Evolutionary conservation across 2,329 filamentous ascomycete genomes (phyloP).

Genomic region (Bipolaris bicolor): DNA sequence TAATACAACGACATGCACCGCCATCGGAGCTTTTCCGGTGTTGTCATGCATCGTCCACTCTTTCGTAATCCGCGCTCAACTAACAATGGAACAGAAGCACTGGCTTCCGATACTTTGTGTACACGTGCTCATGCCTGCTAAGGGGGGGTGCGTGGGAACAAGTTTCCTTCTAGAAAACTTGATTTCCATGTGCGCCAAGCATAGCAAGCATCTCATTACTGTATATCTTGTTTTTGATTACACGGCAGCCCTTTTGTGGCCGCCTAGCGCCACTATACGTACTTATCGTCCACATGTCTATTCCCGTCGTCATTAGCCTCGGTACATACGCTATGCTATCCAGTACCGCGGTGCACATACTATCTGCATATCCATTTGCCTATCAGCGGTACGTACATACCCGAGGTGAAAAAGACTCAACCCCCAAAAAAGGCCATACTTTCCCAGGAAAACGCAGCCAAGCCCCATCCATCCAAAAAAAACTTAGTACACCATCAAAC

Average conservation of each 20-base stretch:
- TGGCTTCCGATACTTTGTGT: neutral
- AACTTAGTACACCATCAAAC: neutral
- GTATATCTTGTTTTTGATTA: no score
- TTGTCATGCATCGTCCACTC: neutral
- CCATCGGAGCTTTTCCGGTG: slow-evolving; percentile 1
- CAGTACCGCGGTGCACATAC: no score
- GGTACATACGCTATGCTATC: no score
- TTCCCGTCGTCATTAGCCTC: no score
- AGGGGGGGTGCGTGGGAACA: neutral
- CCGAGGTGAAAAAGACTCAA: neutral
- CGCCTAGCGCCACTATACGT: no score
- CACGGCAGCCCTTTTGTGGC: no score
- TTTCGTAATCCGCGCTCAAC: slow-evolving; percentile 1
- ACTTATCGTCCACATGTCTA: no score
- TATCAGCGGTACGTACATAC: no score
- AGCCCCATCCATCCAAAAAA: no score
- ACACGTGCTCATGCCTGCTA: neutral
- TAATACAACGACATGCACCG: neutral
- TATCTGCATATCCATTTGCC: no score
- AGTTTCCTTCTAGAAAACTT: neutral
- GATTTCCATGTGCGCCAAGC: neutral
- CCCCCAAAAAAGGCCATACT: neutral
- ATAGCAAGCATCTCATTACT: no score
- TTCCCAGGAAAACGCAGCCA: neutral
- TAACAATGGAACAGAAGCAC: neutral